Conservation (phyloP, 108 stramenopile species). For the Skeletonema potamos region DNA sequence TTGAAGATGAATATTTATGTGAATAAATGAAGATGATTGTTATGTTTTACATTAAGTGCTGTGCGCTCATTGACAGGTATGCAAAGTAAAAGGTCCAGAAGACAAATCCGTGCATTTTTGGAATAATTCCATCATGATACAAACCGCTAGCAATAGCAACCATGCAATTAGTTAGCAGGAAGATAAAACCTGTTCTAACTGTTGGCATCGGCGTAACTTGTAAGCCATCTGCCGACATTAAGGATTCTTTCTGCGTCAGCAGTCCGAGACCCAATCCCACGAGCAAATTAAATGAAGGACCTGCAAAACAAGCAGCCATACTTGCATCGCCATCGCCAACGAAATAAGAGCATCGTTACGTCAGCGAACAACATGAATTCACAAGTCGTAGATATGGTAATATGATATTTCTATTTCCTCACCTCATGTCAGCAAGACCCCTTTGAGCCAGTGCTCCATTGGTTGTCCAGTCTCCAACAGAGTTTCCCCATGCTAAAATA, state of each 20-base stretch:
- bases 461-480: constrained; percentile 85
- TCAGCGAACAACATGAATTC: too few species aligned
- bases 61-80: constrained; percentile 14
- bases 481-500: constrained; percentile 93
- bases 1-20: too few species aligned
- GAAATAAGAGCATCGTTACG: not conserved
- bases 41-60: not conserved
- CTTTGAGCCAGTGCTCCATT: constrained; percentile 91
- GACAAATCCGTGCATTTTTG: constrained; percentile 2
- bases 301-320: constrained; percentile 86
- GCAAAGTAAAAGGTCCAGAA: constrained; percentile 13
- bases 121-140: constrained; percentile 9
- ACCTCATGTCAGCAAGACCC: constrained; percentile 83
- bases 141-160: constrained; percentile 3
- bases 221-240: constrained; percentile 12
- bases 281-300: constrained; percentile 93
- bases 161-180: constrained; percentile 13
- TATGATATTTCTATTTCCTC: not conserved
- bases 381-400: too few species aligned
- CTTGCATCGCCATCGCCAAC: not conserved
- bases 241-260: constrained; percentile 28
- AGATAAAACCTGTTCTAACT: constrained; percentile 13
- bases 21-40: too few species aligned
- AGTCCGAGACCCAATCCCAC: constrained; percentile 74
- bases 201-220: constrained; percentile 12